These are phyloP conservation scores for Calonectria ilicicola DNA, from an alignment of 2,329 filamentous ascomycete species.

Conservation along the genomic window DNA sequence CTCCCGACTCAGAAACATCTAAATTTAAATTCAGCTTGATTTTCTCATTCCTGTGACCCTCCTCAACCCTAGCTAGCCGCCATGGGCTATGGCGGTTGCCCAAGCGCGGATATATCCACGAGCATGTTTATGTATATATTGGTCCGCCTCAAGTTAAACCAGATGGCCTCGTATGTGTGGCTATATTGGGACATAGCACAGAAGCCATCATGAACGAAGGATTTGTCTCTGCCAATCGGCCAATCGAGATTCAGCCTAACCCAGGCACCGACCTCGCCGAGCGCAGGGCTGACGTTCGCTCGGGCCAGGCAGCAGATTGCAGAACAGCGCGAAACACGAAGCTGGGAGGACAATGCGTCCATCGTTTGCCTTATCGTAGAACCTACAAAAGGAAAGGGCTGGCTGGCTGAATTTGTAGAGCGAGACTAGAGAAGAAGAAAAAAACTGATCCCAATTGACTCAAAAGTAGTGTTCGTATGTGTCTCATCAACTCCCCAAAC, in stretches of 20 bases:
- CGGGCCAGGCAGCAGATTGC: slow-evolving; percentile 1
- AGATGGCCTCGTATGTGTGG: not conserved
- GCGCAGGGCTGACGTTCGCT: not conserved
- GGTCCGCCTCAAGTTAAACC: not conserved
- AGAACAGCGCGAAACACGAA: not conserved
- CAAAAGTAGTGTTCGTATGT: not conserved
- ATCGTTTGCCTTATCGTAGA: not conserved
- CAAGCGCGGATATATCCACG: not conserved
- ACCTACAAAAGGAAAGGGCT: not conserved
- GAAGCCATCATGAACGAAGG: not conserved
- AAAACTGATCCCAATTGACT: not conserved
- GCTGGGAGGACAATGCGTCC: not conserved
- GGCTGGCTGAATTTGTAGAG: not conserved
- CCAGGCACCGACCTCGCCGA: not conserved
- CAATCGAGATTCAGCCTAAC: not conserved
- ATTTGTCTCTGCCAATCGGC: not conserved
- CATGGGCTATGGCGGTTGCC: not conserved
- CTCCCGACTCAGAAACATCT: no score
- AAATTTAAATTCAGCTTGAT: no score
- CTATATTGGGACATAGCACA: not conserved
- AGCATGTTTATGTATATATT: not conserved
- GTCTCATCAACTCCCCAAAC: not conserved
- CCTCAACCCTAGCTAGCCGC: no score
- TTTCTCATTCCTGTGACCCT: not conserved
- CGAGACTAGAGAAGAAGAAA: not conserved